Conservation (phyloP, 148 eudicot genomes). For the Rheum nobile region DNA sequence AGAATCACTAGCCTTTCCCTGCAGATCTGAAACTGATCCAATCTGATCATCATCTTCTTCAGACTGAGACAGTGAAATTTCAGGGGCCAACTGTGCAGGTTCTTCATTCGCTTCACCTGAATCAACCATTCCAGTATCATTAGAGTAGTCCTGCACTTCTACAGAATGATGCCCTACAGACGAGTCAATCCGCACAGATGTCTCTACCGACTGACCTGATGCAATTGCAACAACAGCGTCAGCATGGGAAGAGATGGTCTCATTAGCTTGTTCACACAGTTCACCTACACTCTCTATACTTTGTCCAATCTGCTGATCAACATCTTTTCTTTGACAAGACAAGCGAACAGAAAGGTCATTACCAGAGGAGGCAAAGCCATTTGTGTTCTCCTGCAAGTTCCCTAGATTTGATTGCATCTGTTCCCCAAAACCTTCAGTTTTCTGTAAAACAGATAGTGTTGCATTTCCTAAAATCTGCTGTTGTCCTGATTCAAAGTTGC, state of each 20-base stretch:
- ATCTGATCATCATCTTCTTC: conserved; percentile 4
- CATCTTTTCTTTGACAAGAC: conserved; percentile 8
- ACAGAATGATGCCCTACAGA: conserved; percentile 7
- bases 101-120: conserved; percentile 11
- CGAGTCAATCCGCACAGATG: not conserved
- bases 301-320: conserved; percentile 6
- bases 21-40: not conserved
- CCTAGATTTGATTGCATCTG: not conserved
- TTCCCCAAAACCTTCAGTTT: not conserved
- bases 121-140: conserved; percentile 10
- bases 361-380: conserved; percentile 1
- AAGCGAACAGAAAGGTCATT: not conserved
- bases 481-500: not conserved
- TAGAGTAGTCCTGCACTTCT: conserved; percentile 16
- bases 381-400: not conserved
- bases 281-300: not conserved
- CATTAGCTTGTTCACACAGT: conserved; percentile 1
- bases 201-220: not conserved
- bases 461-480: not conserved
- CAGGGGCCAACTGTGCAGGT: not conserved
- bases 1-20: not conserved
- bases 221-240: not conserved
- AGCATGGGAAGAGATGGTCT: conserved; percentile 3
- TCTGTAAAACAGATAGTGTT: not conserved
- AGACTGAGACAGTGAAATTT: conserved; percentile 2